phyloP scores from a whole-genome alignment of 441 rosid species.

The Flueggea neowawraea region DNA sequence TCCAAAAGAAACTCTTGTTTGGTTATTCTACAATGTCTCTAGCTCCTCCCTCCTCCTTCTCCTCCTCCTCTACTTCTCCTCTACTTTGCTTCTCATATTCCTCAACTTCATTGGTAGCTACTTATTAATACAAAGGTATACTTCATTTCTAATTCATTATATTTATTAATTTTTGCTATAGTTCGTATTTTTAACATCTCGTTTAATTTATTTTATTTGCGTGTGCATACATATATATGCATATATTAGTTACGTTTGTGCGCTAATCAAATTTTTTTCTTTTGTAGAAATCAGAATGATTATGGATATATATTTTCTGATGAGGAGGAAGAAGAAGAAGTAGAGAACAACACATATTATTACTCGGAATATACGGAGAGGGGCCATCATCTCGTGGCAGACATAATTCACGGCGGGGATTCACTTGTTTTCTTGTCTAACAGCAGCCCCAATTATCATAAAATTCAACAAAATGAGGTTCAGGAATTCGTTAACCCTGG shows the following conservation, averaged over 20 bases:
- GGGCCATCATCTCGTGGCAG: slow-evolving; percentile 55
- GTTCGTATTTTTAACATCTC: too few relatives aligned
- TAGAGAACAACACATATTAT: slow-evolving; percentile 32
- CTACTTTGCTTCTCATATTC: slow-evolving; percentile 48
- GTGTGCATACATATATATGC: too few relatives aligned
- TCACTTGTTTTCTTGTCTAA: slow-evolving; percentile 38
- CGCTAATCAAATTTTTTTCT: background rate
- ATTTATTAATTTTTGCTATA: background rate
- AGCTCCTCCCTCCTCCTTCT: slow-evolving; percentile 63
- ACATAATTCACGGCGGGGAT: slow-evolving; percentile 59
- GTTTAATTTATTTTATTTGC: too few relatives aligned
- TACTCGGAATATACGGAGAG: slow-evolving; percentile 31
- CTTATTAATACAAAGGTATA: slow-evolving; percentile 61
- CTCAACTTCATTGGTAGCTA: slow-evolving; percentile 65
- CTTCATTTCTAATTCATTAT: background rate
- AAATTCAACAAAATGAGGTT: slow-evolving; percentile 3
- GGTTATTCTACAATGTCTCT: slow-evolving; percentile 74
- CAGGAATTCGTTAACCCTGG: slow-evolving; percentile 18
- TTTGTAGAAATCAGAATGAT: slow-evolving; percentile 49
- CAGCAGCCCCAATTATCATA: slow-evolving; percentile 3
- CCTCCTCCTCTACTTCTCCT: slow-evolving; percentile 62
- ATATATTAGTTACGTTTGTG: background rate
- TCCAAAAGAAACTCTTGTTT: slow-evolving; percentile 66
- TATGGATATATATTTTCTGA: slow-evolving; percentile 53
- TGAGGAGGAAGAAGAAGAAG: slow-evolving; percentile 61